Base-by-base conservation (phyloP, 2,329 filamentous ascomycete species). In the Bimuria novae-zelandiae region DNA sequence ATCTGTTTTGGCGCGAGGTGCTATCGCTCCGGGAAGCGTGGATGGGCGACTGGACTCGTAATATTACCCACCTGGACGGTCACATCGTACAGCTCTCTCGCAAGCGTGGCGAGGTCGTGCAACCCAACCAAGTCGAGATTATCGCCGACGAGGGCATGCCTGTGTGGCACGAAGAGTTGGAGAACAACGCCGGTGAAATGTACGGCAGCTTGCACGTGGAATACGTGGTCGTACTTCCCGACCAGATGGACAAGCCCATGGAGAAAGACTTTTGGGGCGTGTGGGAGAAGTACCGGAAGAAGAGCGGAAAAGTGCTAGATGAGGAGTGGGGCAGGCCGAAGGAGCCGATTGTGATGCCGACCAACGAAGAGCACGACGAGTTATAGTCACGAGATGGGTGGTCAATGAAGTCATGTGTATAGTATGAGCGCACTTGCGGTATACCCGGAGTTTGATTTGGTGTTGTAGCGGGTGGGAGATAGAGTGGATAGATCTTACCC, bases 1-100 rank as follows among this genome's bases (percentile, higher is more conserved):
- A 97, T 75, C 79, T 99, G 6, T 94, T 92, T 81, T 97, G 93
- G 92, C 89, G 88, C 54, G 94, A 99, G 76, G 82, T 93, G 0
- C 82, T 99, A 11, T 92, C 89, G 12, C 79, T 99, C 29, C 82
- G 94, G 52, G 94, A 99, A 79, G 94, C 94, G 2, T 96, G 94
- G 90, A 92, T 99, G 89, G 94, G 94, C 55, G 92, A 87, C 67
- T 99, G 94, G 94, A 88, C 88, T 12, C 85, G 94, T 57, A 97
- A 97, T 72, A 75, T 99, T 44, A 97, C 94, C 1, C 94, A 99
- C 74, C 80, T 99, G 2, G 94, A 99, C 71, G 90, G 90, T 0
- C 94, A 97, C 75, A 77, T 94, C 6, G 92, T 99, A 0, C 85
- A 83, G 22, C 82, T 99, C 1, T 82, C 83, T 6, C 86, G 94